phyloP scores from a whole-genome alignment of 1,139 yeast genomes.

The Debaryomycetaceae sp. region DNA sequence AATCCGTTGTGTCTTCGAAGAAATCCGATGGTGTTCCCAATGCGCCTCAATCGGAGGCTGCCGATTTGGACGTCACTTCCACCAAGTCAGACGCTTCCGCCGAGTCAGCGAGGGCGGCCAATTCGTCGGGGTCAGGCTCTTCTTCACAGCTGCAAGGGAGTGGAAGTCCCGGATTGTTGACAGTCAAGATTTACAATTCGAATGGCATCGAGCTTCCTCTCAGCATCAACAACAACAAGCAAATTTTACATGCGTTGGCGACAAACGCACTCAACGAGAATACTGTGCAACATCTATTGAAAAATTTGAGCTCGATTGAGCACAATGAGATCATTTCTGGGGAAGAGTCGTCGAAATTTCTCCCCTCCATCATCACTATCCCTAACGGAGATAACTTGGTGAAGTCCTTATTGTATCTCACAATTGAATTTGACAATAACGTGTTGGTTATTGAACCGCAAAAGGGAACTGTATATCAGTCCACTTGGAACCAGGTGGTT shows the following conservation, averaged over 20 bases:
- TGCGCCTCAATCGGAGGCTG: not conserved
- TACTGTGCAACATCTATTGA: conserved; percentile 35
- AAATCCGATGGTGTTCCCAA: not conserved
- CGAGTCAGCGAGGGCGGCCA: not conserved
- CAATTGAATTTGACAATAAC: conserved; percentile 77
- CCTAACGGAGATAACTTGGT: conserved; percentile 48
- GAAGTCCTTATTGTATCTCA: conserved; percentile 61
- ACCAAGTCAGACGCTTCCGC: conserved; percentile 5
- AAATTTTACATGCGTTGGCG: conserved; percentile 51
- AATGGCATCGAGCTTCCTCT: conserved; percentile 62
- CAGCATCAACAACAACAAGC: conserved; percentile 50
- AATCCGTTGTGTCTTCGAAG: conserved; percentile 2
- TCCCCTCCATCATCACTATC: conserved; percentile 67
- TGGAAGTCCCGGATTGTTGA: conserved; percentile 61
- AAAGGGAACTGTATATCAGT: conserved; percentile 56
- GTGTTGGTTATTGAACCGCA: conserved; percentile 82
- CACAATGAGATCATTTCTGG: conserved; percentile 27
- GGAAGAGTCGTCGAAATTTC: conserved; percentile 38
- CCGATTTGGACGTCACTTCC: conserved; percentile 2
- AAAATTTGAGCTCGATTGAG: conserved; percentile 25
- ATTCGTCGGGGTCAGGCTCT: conserved; percentile 15
- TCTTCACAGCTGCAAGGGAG: conserved; percentile 6
- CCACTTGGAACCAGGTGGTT: conserved; percentile 79
- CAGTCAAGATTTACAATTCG: conserved; percentile 67
- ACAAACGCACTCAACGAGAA: conserved; percentile 41